Evolutionary conservation across 352 stramenopile genomes (phyloP), one percentile per base, ranked within the genome.

Genomic region (Phytophthora megakarya): DNA sequence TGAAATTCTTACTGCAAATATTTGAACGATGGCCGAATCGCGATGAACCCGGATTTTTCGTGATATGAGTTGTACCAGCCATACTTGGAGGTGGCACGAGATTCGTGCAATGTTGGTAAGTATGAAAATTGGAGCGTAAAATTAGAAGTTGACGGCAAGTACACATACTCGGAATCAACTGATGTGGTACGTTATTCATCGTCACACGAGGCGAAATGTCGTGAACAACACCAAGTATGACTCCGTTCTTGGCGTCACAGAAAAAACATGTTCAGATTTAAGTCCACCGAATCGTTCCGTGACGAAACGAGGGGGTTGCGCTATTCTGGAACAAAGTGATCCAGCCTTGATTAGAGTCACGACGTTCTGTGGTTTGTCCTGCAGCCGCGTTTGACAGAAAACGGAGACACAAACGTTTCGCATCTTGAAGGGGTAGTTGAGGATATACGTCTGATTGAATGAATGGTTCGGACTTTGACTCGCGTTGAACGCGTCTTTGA

Each of bases 381-480:
- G 42, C 21, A 48, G 0, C 57, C 15, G 21, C 46, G 22, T 65
- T 65, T 1, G 57, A 65, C 2, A 58, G 19, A 30, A 49, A 58
- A 16, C 57, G 19, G 18, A 65, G 37, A 38, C 57, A 58, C 6
- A 58, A 33, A n/a, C n/a, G n/a, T n/a, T n/a, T n/a, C n/a, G n/a
- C n/a, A n/a, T n/a, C n/a, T n/a, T n/a, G n/a, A n/a, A 16, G 25
- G 26, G 54, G 45, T 9, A 63, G 21, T 10, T 54, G 44, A 12
- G 33, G n/a, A n/a, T 25, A 43, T 7, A 61, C 52, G 16, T 42
- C 32, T 10, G 46, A 5, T n/a, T 25, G 46, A 43, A 54, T 39
- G 9, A 28, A 39, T 9, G n/a, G 23, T 35, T 49, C 42, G 6
- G 19, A 18, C 16, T 49, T 49, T 7, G 35, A 10, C 6, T 21